Conservation (phyloP, 176 grass and related monocot genomes). For the Lolium perenne region DNA sequence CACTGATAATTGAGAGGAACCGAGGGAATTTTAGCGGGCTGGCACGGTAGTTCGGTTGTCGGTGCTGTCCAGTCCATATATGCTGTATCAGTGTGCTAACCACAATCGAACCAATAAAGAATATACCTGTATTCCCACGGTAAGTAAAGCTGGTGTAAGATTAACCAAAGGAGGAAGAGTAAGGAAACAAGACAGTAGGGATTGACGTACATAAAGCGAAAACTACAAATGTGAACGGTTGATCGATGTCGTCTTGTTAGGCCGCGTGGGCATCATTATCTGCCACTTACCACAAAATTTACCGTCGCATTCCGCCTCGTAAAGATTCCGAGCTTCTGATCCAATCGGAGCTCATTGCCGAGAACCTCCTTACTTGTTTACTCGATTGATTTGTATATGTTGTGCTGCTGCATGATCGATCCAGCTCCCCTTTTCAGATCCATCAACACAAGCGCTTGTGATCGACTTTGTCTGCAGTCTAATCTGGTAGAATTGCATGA, state of each 20-base stretch:
- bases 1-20: neutral
- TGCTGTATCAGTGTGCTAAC: neutral
- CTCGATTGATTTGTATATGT: conserved; percentile 33
- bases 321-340: conserved; percentile 50
- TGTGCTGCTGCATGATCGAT: neutral
- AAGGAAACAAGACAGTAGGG: neutral
- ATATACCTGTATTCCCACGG: neutral
- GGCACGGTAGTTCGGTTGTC: conserved; percentile 2
- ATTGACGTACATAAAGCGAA: neutral
- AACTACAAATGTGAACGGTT: conserved; percentile 34
- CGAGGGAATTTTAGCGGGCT: neutral
- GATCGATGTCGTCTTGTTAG: conserved; percentile 38
- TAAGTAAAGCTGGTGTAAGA: conserved; percentile 2
- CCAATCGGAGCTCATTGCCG: conserved; percentile 41
- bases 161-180: neutral
- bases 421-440: neutral
- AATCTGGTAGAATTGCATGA: conserved; percentile 41
- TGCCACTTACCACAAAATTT: conserved; percentile 60
- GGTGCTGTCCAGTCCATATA: neutral
- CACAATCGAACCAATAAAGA: neutral
- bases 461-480: neutral
- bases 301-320: conserved; percentile 51
- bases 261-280: conserved; percentile 53
- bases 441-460: neutral
- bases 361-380: conserved; percentile 27